A percentile compares a stretch with the other conserved stretches of the same genome.
These are phyloP conservation scores for Colletotrichum destructivum DNA, from an alignment of 2,329 filamentous ascomycete genomes.

Conservation along the genomic window DNA sequence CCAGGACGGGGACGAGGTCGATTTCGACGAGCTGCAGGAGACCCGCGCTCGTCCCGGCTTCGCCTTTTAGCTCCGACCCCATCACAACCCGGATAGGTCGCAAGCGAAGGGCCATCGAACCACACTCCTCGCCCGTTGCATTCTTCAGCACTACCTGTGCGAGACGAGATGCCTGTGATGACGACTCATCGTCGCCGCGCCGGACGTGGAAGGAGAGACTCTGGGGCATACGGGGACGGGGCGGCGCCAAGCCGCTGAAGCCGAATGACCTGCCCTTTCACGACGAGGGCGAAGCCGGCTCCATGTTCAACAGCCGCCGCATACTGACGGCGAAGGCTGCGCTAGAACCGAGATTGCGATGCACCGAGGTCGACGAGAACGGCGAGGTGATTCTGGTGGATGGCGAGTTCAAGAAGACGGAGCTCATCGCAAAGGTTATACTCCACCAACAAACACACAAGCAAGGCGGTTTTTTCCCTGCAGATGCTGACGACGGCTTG, in stretches of 20 bases:
- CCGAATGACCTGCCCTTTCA: slow-evolving; percentile 72
- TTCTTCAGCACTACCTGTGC: slow-evolving; percentile 51
- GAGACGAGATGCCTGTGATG: slow-evolving; percentile 46
- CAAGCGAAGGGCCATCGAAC: slow-evolving; percentile 10
- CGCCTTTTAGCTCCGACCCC: slow-evolving; percentile 48
- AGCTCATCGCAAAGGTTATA: slow-evolving; percentile 91
- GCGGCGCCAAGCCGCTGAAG: slow-evolving; percentile 60
- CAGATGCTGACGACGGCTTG: slow-evolving; percentile 5
- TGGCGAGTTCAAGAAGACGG: slow-evolving; percentile 97
- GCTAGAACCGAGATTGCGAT: slow-evolving; percentile 88
- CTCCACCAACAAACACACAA: background rate
- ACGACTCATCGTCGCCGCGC: slow-evolving; percentile 47
- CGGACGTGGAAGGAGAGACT: slow-evolving; percentile 65
- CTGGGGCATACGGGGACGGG: slow-evolving; percentile 59
- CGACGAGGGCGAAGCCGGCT: slow-evolving; percentile 72
- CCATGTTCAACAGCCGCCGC: slow-evolving; percentile 79
- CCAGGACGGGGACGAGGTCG: slow-evolving; percentile 45
- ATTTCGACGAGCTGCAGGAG: slow-evolving; percentile 41
- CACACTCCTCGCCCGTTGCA: slow-evolving; percentile 9
- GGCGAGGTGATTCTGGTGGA: slow-evolving; percentile 94
- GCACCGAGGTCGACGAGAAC: slow-evolving; percentile 94
- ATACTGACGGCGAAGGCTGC: slow-evolving; percentile 82
- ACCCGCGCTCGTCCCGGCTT: slow-evolving; percentile 48
- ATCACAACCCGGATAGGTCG: slow-evolving; percentile 29
- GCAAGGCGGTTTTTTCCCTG: background rate